These are phyloP conservation scores for Xylariales sp. DNA, from an alignment of 2,329 filamentous ascomycete species.

Conservation along the genomic window DNA sequence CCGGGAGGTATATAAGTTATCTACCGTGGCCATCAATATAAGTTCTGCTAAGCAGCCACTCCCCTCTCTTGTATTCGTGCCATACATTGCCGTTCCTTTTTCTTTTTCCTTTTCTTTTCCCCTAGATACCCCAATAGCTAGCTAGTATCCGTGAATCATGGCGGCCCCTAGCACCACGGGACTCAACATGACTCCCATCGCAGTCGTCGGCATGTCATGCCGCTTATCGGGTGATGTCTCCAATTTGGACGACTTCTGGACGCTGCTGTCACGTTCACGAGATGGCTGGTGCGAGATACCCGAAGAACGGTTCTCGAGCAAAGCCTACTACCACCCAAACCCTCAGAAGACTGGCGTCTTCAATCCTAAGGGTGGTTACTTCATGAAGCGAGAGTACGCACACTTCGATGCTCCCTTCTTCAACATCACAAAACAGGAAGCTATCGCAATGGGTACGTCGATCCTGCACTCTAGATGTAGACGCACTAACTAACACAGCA, in stretches of 20 bases:
- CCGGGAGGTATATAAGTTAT: too few species aligned
- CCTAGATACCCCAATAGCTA: too few species aligned
- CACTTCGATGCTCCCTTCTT: slow-evolving; percentile 29
- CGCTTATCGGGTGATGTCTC: slow-evolving; percentile 24
- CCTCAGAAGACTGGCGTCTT: slow-evolving; percentile 26
- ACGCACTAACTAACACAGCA: not conserved
- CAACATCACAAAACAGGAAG: slow-evolving; percentile 29
- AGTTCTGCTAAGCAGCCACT: too few species aligned
- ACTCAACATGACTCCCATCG: slow-evolving; percentile 17
- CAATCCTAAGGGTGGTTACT: slow-evolving; percentile 26
- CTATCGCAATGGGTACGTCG: slow-evolving; percentile 26
- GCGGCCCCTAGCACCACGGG: not conserved
- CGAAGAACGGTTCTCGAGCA: slow-evolving; percentile 24
- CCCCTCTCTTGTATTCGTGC: too few species aligned
- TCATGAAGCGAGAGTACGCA: slow-evolving; percentile 23
- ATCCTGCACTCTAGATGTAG: not conserved
- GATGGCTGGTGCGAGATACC: slow-evolving; percentile 26
- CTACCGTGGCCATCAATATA: too few species aligned
- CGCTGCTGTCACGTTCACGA: slow-evolving; percentile 21
- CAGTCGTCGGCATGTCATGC: slow-evolving; percentile 28
- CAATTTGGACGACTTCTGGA: slow-evolving; percentile 24
- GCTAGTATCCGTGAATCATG: too few species aligned
- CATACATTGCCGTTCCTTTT: too few species aligned
- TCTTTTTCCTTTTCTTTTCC: too few species aligned
- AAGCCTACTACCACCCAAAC: slow-evolving; percentile 28